Percentiles rank a stretch among this genome's conserved stretches.
These are phyloP conservation scores for Neurospora sp. DNA, from an alignment of 495 filamentous ascomycete species.

Conservation along the genomic window DNA sequence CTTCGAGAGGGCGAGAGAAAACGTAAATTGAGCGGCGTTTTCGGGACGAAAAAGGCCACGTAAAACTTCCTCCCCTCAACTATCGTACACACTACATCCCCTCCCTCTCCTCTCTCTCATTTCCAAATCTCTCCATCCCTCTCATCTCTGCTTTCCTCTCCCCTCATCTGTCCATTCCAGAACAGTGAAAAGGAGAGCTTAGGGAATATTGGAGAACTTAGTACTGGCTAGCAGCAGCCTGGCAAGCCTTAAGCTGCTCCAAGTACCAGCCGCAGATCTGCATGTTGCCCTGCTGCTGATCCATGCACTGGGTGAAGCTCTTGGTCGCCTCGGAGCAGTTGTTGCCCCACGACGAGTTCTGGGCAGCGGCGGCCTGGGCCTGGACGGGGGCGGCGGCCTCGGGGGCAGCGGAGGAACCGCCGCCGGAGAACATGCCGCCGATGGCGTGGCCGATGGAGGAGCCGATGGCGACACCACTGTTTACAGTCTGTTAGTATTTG, in stretches of 20 bases:
- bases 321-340: slow-evolving; percentile 72
- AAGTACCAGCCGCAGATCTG: slow-evolving; percentile 96
- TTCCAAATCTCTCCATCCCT: too few species aligned
- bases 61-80: not conserved
- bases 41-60: not conserved
- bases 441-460: slow-evolving; percentile 92
- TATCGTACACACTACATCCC: too few species aligned
- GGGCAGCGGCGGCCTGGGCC: slow-evolving; percentile 23
- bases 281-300: slow-evolving; percentile 87
- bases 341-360: slow-evolving; percentile 45
- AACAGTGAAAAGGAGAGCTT: too few species aligned
- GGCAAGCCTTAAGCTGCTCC: slow-evolving; percentile 96
- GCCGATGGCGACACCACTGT: slow-evolving; percentile 82
- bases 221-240: slow-evolving; percentile 79
- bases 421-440: slow-evolving; percentile 70
- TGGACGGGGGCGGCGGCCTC: slow-evolving; percentile 36
- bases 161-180: too few species aligned
- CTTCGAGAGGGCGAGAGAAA: not conserved
- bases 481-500: slow-evolving; percentile 6
- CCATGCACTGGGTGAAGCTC: slow-evolving; percentile 89
- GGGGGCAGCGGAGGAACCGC: slow-evolving; percentile 48
- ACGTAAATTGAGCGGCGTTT: not conserved
- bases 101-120: too few species aligned
- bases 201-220: not conserved
- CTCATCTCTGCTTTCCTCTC: not conserved